phyloP scores from a whole-genome alignment of 2,329 filamentous ascomycete species.

The Fusarium marasasianum region DNA sequence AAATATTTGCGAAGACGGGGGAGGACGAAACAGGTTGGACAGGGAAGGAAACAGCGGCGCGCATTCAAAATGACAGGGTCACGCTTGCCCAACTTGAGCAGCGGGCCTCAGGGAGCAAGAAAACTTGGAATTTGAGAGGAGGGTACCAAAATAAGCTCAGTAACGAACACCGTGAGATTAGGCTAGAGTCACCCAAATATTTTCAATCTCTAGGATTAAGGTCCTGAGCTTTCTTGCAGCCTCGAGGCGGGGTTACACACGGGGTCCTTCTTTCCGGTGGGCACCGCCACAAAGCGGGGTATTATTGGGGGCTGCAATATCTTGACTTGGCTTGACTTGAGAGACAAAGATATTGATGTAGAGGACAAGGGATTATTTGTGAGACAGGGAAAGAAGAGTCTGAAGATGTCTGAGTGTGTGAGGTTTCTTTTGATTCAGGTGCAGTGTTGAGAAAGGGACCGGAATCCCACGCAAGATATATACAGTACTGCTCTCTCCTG shows the following conservation, averaged over 20 bases:
- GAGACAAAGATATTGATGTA: neutral
- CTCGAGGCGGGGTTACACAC: slow-evolving; percentile 22
- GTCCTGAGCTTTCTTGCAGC: neutral
- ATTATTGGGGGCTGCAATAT: neutral
- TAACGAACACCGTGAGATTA: fast-evolving
- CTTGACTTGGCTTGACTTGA: neutral
- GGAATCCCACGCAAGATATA: neutral
- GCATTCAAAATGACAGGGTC: slow-evolving; percentile 34
- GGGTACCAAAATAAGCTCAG: fast-evolving
- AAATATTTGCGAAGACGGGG: slow-evolving; percentile 33
- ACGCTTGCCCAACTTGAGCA: slow-evolving; percentile 34
- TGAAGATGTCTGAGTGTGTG: neutral
- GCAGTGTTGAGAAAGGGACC: neutral
- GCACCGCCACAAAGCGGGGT: slow-evolving; percentile 45
- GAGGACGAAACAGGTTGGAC: slow-evolving; percentile 4
- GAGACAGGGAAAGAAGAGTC: neutral
- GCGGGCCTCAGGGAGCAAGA: neutral
- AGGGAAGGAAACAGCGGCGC: slow-evolving; percentile 26
- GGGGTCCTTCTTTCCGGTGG: slow-evolving; percentile 17
- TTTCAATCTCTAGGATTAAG: fast-evolving
- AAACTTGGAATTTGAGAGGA: fast-evolving
- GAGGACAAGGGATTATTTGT: neutral
- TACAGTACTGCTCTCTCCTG: neutral
- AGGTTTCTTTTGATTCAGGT: neutral
- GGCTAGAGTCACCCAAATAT: fast-evolving